These are phyloP conservation scores for Pouteria glomerata DNA, from an alignment of 148 eudicot species.

Conservation along the genomic window DNA sequence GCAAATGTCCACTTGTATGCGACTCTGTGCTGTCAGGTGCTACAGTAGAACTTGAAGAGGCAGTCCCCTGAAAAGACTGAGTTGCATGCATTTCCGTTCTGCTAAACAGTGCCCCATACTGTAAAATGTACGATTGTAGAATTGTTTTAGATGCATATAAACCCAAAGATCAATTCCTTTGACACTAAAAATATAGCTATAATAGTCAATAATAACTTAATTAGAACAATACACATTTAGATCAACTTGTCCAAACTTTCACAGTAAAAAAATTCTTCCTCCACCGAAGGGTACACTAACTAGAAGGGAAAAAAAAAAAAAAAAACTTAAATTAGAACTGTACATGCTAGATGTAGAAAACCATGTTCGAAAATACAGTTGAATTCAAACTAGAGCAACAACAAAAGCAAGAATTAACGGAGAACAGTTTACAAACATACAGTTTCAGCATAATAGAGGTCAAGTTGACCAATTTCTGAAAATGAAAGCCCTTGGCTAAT, in stretches of 20 bases:
- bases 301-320: too few species aligned
- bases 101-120: conserved; percentile 19
- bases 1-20: not conserved
- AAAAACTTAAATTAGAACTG: not conserved
- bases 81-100: not conserved
- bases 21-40: not conserved
- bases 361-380: not conserved
- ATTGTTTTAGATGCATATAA: not conserved
- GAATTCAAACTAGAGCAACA: not conserved
- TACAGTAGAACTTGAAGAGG: conserved; percentile 11
- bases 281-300: too few species aligned
- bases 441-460: too few species aligned
- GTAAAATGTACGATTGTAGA: not conserved
- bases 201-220: not conserved
- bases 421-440: not conserved
- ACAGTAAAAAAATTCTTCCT: too few species aligned
- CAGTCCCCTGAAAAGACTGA: conserved; percentile 6
- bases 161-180: not conserved
- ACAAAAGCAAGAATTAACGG: not conserved
- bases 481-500: not conserved
- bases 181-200: not conserved
- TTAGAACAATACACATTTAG: too few species aligned
- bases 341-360: not conserved
- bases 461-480: not conserved
- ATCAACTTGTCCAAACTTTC: too few species aligned